phyloP scores from a whole-genome alignment of 202 grass and related monocot genomes.

The Carex arenaria region DNA sequence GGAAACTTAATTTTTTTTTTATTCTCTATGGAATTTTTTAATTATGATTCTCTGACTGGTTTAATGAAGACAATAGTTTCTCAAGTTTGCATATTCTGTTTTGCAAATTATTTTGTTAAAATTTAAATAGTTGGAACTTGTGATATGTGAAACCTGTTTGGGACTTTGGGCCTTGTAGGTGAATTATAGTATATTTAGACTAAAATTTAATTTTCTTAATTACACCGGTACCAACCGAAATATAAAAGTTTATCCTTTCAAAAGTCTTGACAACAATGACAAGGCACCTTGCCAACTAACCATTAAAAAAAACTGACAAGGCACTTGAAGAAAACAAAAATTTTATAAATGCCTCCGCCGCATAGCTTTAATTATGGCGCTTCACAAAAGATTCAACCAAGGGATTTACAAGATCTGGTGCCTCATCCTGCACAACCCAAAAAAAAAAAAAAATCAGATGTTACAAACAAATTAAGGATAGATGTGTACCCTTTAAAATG shows the following conservation, averaged over 20 bases:
- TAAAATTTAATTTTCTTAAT: neutral
- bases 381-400: constrained; percentile 69
- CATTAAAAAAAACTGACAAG: neutral
- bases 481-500: neutral
- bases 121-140: too few species aligned
- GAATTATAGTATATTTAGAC: too few species aligned
- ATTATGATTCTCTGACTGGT: too few species aligned
- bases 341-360: neutral
- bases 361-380: constrained; percentile 43
- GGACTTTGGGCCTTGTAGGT: too few species aligned
- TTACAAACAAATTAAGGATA: neutral
- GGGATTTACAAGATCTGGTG: constrained; percentile 87
- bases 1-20: too few species aligned
- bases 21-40: too few species aligned
- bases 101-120: too few species aligned
- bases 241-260: neutral
- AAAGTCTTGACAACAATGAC: neutral
- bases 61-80: too few species aligned
- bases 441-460: constrained; percentile 15
- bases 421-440: constrained; percentile 64
- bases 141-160: too few species aligned
- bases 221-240: neutral
- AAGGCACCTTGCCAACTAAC: too few species aligned
- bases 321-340: neutral
- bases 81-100: too few species aligned